Conservation (phyloP, 768 basidiomycete genomes). For the Boletus tylopilopsis region DNA sequence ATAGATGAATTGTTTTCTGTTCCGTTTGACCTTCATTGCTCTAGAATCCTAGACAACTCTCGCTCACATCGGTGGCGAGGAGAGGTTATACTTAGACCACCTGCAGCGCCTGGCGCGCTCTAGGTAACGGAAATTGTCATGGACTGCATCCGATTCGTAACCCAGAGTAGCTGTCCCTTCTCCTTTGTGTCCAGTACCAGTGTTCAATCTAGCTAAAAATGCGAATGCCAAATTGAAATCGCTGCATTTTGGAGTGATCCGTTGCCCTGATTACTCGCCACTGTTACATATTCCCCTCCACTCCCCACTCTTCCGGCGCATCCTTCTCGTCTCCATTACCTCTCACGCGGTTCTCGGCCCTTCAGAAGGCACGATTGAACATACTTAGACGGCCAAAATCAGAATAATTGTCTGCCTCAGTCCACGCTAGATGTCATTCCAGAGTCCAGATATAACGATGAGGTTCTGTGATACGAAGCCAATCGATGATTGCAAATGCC, state of each 20-base stretch:
- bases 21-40: slow-evolving; percentile 6
- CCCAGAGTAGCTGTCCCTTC: not conserved
- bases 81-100: slow-evolving; percentile 32
- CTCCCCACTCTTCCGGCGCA: not conserved
- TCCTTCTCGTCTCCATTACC: not conserved
- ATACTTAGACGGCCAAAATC: too few species aligned
- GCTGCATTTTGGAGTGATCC: not conserved
- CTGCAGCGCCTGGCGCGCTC: not conserved
- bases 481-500: too few species aligned
- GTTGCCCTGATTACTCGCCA: too few species aligned
- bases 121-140: not conserved
- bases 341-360: not conserved
- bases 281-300: not conserved
- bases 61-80: slow-evolving; percentile 57
- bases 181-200: not conserved
- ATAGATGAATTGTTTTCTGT: slow-evolving; percentile 22
- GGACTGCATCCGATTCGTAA: slow-evolving; percentile 11
- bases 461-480: too few species aligned
- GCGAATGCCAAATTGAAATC: not conserved
- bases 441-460: too few species aligned
- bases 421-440: too few species aligned
- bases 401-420: too few species aligned
- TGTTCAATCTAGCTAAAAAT: slow-evolving; percentile 15
- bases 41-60: slow-evolving; percentile 43
- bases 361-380: too few species aligned